Evolutionary conservation across 352 stramenopile species (phyloP).

Genomic region (Pythium apleroticum): DNA sequence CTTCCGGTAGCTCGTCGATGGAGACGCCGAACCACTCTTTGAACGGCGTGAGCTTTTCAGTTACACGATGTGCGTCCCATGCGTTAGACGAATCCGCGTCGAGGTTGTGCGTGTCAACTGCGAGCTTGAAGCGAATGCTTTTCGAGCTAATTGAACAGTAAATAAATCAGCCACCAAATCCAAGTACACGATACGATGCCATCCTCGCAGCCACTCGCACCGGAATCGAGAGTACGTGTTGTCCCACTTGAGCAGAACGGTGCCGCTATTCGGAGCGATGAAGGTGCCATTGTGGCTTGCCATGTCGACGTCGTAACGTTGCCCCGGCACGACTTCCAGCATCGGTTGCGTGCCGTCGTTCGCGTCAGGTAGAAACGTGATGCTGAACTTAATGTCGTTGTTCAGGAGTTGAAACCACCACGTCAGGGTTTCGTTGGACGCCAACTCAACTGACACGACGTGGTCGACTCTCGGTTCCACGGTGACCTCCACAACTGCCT

Average conservation of each 20-base stretch:
- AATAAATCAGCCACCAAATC: not conserved
- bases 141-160: slow-evolving; percentile 35
- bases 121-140: slow-evolving; percentile 39
- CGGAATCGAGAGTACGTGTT: slow-evolving; percentile 59
- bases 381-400: slow-evolving; percentile 55
- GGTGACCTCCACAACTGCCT: slow-evolving; percentile 33
- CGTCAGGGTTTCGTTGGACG: slow-evolving; percentile 36
- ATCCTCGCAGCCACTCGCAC: slow-evolving; percentile 25
- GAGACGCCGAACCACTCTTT: slow-evolving; percentile 58
- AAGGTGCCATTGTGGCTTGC: slow-evolving; percentile 31
- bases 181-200: too few relatives aligned
- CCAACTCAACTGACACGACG: slow-evolving; percentile 48
- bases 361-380: slow-evolving; percentile 41
- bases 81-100: slow-evolving; percentile 18
- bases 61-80: slow-evolving; percentile 35
- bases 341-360: slow-evolving; percentile 23
- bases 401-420: slow-evolving; percentile 57
- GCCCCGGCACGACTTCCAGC: slow-evolving; percentile 36
- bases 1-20: slow-evolving; percentile 38
- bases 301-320: slow-evolving; percentile 28
- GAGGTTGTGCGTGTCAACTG: slow-evolving; percentile 11
- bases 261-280: slow-evolving; percentile 32
- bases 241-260: slow-evolving; percentile 59
- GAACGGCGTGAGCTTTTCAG: slow-evolving; percentile 50
- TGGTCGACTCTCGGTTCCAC: slow-evolving; percentile 46